Percentiles rank a stretch among this genome's conserved stretches.
phyloP scores from a whole-genome alignment of 2,329 filamentous ascomycete genomes.

The Calonectria naviculata region DNA sequence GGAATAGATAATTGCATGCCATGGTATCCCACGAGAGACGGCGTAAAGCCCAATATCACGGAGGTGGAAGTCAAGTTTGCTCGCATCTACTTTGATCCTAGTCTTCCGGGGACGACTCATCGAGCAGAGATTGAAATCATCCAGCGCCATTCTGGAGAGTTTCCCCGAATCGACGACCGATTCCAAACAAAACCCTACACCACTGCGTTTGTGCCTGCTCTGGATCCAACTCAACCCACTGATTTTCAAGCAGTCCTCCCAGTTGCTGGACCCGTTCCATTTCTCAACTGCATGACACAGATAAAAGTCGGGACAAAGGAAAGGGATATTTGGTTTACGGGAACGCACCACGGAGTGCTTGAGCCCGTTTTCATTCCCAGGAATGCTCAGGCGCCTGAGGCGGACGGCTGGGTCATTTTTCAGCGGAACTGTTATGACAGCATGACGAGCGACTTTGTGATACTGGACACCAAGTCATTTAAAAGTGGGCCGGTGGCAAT shows the following conservation, averaged over 20 bases:
- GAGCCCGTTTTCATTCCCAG: background rate
- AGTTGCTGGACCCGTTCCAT: background rate
- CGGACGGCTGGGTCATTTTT: background rate
- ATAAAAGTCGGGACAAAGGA: background rate
- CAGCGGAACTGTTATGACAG: background rate
- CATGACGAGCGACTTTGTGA: background rate
- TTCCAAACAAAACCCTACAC: background rate
- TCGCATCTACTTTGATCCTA: background rate
- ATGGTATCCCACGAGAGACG: background rate
- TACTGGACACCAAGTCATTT: background rate
- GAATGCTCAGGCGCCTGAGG: background rate
- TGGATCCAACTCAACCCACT: background rate
- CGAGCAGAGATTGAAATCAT: background rate
- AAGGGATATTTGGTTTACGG: background rate
- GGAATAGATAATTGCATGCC: background rate
- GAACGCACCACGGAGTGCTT: background rate
- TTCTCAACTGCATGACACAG: background rate
- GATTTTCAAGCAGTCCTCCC: background rate
- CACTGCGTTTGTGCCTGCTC: background rate
- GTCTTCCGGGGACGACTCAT: background rate
- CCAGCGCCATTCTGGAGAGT: background rate
- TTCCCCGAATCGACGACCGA: background rate
- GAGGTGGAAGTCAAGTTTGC: background rate
- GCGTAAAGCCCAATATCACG: background rate
- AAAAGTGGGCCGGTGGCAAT: background rate